Evolutionary conservation across 164 flowering plant genomes (phyloP), one percentile per base, ranked within the genome.

Genomic region (Houttuynia cordata): DNA sequence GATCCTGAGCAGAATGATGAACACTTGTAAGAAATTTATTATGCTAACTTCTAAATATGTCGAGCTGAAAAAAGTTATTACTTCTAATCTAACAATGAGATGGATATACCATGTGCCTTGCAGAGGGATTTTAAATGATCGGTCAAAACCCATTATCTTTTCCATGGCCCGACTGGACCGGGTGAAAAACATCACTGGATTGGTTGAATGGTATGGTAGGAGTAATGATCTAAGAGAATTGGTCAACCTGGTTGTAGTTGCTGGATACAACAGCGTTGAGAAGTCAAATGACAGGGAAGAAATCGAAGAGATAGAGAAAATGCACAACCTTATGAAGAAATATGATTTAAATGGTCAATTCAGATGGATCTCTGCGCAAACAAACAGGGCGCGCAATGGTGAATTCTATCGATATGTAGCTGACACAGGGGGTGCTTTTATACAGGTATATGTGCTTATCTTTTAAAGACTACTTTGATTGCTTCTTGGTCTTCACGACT

Each of bases 121-220:
- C 90, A 93, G 97, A 60, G 90, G 99, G 62, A 64, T 47, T 18
- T 59, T 93, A 70, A 79, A 66, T 65, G 99, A 93, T 66, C 79
- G 65, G 25, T 83, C 99, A 25, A 93, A 90, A 72, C 96, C 99
- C 68, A 77, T 93, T 17, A 76, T 93, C 55, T 93, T 86, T 70
- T 87, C 99, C 42, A 90, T 90, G 99, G 99, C 99, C 47, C 86
- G 99, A 81, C 87, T 93, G 56, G 97, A 93, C 69, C 73, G 67
- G 13, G 99, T 93, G 64, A 93, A 93, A 69, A 93, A 93, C 71
- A 88, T 93, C n/a, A 73, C 91, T 3, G 99, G 97, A 12, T 73
- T 93, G 71, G 96, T 93, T 15, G 97, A 93, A 74, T 78, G 73
- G 71, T 93, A 78, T 73, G 88, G 67, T 51, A 90, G 83, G 71